These are phyloP conservation scores for Trichophyton verrucosum DNA, from an alignment of 2,329 filamentous ascomycete species.

Conservation along the genomic window DNA sequence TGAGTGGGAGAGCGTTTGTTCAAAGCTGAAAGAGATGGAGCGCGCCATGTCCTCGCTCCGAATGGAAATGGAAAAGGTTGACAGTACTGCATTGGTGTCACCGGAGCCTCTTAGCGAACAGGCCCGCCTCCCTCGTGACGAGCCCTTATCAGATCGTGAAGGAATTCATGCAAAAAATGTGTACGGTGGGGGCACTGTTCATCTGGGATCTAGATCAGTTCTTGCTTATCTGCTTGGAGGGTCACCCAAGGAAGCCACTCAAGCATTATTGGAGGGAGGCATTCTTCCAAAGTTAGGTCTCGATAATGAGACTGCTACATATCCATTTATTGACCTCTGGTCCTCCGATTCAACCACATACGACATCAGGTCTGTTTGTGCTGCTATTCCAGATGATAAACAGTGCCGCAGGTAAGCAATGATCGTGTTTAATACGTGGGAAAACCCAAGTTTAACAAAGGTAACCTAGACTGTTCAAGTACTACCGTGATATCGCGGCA, in stretches of 20 bases:
- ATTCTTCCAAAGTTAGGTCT: slow-evolving; percentile 51
- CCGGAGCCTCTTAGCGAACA: slow-evolving; percentile 7
- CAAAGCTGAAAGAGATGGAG: slow-evolving; percentile 33
- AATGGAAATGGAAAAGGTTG: slow-evolving; percentile 27
- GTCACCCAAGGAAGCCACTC: slow-evolving; percentile 33
- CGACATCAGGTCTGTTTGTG: slow-evolving; percentile 46
- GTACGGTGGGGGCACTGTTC: slow-evolving; percentile 47
- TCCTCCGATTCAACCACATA: slow-evolving; percentile 48
- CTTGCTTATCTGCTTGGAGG: slow-evolving; percentile 48
- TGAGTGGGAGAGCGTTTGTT: slow-evolving; percentile 34
- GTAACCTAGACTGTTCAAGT: slow-evolving; percentile 10
- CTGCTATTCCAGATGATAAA: slow-evolving; percentile 45
- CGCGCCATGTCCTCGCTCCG: slow-evolving; percentile 29
- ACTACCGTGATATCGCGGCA: slow-evolving; percentile 19
- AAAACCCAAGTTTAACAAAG: background rate
- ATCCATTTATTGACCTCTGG: slow-evolving; percentile 54
- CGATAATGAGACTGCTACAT: slow-evolving; percentile 52
- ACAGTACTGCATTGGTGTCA: slow-evolving; percentile 17
- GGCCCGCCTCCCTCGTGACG: background rate
- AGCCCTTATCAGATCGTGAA: slow-evolving; percentile 26
- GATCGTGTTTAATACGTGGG: background rate
- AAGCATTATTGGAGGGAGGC: slow-evolving; percentile 47
- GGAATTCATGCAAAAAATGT: slow-evolving; percentile 51
- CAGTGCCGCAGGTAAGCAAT: slow-evolving; percentile 41
- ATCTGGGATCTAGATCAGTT: slow-evolving; percentile 50